Percentiles rank a stretch among this genome's conserved stretches.
Evolutionary conservation across 352 stramenopile species (phyloP).

Genomic region (Phytopythium aichiense): DNA sequence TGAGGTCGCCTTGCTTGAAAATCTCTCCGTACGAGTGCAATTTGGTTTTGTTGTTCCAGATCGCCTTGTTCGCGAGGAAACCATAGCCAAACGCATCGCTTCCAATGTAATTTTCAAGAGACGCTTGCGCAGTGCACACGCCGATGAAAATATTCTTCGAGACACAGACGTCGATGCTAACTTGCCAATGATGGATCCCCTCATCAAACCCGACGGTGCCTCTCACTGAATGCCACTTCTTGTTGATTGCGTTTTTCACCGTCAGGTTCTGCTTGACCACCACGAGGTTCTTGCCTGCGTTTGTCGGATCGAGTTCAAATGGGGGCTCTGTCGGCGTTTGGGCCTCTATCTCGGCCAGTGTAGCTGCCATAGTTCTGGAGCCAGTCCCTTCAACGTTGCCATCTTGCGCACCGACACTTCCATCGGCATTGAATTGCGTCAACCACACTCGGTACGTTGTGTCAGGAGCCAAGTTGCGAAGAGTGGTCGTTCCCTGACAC

Average conservation of each 20-base stretch:
- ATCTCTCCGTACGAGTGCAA: conserved; percentile 88
- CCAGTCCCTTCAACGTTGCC: not conserved
- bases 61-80: conserved; percentile 88
- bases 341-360: conserved; percentile 20
- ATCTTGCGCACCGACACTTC: not conserved
- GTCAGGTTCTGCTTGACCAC: conserved; percentile 73
- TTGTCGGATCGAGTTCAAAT: conserved; percentile 64
- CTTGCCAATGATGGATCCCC: conserved; percentile 85
- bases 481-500: conserved; percentile 31
- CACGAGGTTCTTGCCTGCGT: conserved; percentile 73
- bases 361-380: not conserved
- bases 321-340: conserved; percentile 54
- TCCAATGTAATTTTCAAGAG: conserved; percentile 88
- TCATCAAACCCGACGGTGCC: conserved; percentile 60
- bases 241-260: conserved; percentile 82
- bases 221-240: conserved; percentile 89
- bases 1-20: conserved; percentile 87
- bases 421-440: not conserved
- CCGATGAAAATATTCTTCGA: conserved; percentile 93
- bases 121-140: conserved; percentile 61
- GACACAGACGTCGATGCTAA: conserved; percentile 84
- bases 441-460: conserved; percentile 39
- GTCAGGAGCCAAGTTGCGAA: conserved; percentile 39
- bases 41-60: conserved; percentile 92
- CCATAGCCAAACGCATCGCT: conserved; percentile 87